Conservation (phyloP, 1,284 basidiomycete species). For the Cerioporus squamosus region DNA sequence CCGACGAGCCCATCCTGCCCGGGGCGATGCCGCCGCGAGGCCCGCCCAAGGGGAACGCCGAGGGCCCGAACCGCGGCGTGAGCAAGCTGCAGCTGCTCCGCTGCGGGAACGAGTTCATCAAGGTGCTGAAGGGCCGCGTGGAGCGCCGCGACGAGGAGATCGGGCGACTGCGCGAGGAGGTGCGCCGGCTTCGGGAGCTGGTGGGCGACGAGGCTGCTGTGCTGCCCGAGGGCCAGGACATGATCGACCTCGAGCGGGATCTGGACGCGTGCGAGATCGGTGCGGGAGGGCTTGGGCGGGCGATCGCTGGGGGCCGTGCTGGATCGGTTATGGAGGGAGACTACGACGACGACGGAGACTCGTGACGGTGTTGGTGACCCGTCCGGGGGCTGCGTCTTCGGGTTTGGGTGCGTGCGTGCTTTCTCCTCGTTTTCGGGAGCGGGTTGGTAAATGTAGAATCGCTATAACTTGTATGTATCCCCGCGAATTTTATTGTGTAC, state of each 20-base stretch:
- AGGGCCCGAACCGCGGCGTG: slow-evolving; percentile 94
- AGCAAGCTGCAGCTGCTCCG: slow-evolving; percentile 90
- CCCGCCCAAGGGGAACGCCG: slow-evolving; percentile 82
- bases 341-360: slow-evolving; percentile 35
- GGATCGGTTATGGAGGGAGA: slow-evolving; percentile 32
- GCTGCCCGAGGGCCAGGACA: slow-evolving; percentile 28
- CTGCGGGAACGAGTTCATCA: slow-evolving; percentile 66
- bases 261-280: slow-evolving; percentile 36
- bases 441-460: background rate
- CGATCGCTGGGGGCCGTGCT: slow-evolving; percentile 9
- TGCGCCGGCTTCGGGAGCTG: slow-evolving; percentile 59
- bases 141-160: slow-evolving; percentile 88
- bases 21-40: slow-evolving; percentile 87
- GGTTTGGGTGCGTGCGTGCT: background rate
- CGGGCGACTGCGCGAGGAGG: slow-evolving; percentile 67
- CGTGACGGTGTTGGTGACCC: background rate
- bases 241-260: slow-evolving; percentile 37
- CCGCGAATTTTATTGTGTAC: background rate
- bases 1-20: slow-evolving; percentile 71
- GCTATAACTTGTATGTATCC: background rate
- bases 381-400: no score
- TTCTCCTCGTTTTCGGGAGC: background rate
- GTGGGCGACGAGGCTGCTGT: slow-evolving; percentile 29
- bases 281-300: slow-evolving; percentile 25
- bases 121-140: slow-evolving; percentile 69